phyloP scores from a whole-genome alignment of 805 yeast species.

The Yamadazyma olivae region DNA sequence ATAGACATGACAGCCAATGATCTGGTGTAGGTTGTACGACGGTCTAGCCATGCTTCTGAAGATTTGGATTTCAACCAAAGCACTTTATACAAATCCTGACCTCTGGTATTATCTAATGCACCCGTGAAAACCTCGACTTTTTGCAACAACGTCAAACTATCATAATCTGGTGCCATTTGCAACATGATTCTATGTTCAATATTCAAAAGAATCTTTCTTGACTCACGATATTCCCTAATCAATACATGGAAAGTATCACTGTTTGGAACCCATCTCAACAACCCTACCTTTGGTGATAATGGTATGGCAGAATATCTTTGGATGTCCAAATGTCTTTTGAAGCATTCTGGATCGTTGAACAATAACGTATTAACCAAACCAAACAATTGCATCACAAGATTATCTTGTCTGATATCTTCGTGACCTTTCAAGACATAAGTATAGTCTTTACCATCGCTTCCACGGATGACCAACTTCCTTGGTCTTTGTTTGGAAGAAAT shows the following conservation, averaged over 20 bases:
- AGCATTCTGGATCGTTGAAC: constrained; percentile 89
- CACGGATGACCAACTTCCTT: constrained; percentile 71
- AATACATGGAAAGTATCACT: constrained; percentile 95
- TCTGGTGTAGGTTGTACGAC: constrained; percentile 93
- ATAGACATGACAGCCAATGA: constrained; percentile 98
- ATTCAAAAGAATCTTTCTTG: constrained; percentile 81
- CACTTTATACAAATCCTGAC: constrained; percentile 93
- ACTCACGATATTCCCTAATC: constrained; percentile 88
- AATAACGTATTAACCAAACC: constrained; percentile 91
- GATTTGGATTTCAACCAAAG: constrained; percentile 95
- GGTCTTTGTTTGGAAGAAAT: constrained; percentile 97
- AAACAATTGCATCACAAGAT: constrained; percentile 94
- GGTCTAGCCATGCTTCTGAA: constrained; percentile 96
- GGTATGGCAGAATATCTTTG: constrained; percentile 94
- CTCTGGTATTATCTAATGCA: constrained; percentile 91
- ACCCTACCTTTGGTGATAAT: constrained; percentile 93
- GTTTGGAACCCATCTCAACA: constrained; percentile 96
- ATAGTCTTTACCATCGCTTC: constrained; percentile 91
- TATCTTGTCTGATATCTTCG: constrained; percentile 97
- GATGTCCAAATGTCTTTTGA: constrained; percentile 90
- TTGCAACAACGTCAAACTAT: constrained; percentile 79
- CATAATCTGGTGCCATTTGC: constrained; percentile 98
- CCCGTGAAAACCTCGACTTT: constrained; percentile 96
- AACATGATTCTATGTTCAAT: constrained; percentile 94
- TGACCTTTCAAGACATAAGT: constrained; percentile 87